Conservation (phyloP, 352 stramenopile species). For the Globisporangium paddicum region DNA sequence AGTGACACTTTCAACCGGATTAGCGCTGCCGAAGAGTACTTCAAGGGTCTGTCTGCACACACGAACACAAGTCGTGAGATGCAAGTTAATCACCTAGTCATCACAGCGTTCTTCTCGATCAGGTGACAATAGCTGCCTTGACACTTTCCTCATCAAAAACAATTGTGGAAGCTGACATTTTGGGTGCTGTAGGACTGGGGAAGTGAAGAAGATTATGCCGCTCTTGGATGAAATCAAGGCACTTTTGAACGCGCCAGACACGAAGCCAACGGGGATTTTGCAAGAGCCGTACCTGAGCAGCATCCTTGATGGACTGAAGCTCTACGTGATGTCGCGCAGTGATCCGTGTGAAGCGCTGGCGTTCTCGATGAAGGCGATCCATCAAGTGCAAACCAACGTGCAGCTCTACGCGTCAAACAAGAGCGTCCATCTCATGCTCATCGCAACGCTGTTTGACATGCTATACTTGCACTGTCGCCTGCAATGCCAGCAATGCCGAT, state of each 20-base stretch:
- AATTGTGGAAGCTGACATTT: background rate
- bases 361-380: conserved; percentile 48
- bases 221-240: conserved; percentile 40
- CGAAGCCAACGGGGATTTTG: conserved; percentile 3
- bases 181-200: conserved; percentile 25
- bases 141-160: background rate
- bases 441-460: conserved; percentile 65
- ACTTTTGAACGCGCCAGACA: conserved; percentile 9
- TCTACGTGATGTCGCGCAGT: conserved; percentile 29
- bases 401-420: conserved; percentile 28
- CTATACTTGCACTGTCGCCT: conserved; percentile 58
- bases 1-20: conserved; percentile 33
- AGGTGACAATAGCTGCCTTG: conserved; percentile 21
- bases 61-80: conserved; percentile 28
- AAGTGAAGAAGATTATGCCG: conserved; percentile 32
- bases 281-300: conserved; percentile 45
- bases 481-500: conserved; percentile 50
- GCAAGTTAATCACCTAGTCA: conserved; percentile 51
- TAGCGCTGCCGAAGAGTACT: conserved; percentile 40
- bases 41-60: conserved; percentile 21
- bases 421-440: conserved; percentile 40
- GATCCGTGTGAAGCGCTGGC: conserved; percentile 41
- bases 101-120: conserved; percentile 49
- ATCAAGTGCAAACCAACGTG: conserved; percentile 46
- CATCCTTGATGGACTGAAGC: conserved; percentile 47